Conservation (phyloP, 495 filamentous ascomycete species). For the Lasiosphaeria ovina region DNA sequence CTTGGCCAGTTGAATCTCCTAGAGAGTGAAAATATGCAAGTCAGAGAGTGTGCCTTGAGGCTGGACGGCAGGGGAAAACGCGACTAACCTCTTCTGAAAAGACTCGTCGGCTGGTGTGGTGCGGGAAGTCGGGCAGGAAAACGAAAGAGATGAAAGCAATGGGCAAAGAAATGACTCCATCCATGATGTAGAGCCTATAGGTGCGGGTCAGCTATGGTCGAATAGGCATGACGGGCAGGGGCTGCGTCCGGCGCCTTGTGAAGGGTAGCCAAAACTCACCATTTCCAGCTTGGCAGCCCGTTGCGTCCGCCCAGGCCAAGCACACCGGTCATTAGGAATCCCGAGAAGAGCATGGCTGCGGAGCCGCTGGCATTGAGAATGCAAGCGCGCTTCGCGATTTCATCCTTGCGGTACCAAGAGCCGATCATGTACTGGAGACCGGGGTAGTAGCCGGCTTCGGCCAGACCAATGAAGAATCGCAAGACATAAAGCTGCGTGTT, state of each 20-base stretch:
- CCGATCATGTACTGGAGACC: constrained; percentile 48
- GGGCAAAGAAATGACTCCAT: constrained; percentile 42
- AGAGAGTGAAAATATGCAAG: too few relatives aligned
- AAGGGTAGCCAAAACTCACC: too few relatives aligned
- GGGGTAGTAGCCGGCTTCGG: constrained; percentile 44
- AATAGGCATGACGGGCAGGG: too few relatives aligned
- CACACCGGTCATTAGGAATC: constrained; percentile 57
- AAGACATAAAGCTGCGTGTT: constrained; percentile 52
- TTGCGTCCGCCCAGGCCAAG: constrained; percentile 51
- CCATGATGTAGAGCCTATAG: constrained; percentile 51
- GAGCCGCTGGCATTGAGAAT: constrained; percentile 57
- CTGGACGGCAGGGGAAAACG: too few relatives aligned
- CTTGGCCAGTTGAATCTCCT: too few relatives aligned
- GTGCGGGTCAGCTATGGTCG: too few relatives aligned
- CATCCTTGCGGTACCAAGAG: constrained; percentile 52
- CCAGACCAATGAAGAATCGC: constrained; percentile 55
- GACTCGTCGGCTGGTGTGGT: too few relatives aligned
- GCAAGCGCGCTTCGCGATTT: constrained; percentile 55
- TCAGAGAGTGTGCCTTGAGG: too few relatives aligned
- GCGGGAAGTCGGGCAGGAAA: constrained; percentile 57
- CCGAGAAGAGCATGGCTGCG: constrained; percentile 54
- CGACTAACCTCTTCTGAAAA: too few relatives aligned
- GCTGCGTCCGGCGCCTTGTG: too few relatives aligned
- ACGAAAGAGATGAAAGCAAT: constrained; percentile 55
- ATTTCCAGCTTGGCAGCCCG: constrained; percentile 47